Evolutionary conservation across 805 yeast species (phyloP), one percentile per base, ranked within the genome.

Genomic region (Candida tallmaniae): DNA sequence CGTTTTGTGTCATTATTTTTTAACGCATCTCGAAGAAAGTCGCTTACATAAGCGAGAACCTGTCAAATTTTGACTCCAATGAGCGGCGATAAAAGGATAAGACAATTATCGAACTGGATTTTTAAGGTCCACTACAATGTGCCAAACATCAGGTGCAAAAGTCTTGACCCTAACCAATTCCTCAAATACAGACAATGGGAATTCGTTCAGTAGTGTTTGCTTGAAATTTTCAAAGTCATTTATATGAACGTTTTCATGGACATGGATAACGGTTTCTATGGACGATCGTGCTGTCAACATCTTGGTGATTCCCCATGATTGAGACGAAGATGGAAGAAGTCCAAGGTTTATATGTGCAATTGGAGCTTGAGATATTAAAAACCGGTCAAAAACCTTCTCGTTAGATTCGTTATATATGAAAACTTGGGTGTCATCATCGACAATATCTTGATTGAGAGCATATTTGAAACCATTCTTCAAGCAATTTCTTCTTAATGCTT

Each of bases 71-170:
- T n/a, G n/a, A n/a, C n/a, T n/a, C n/a, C n/a, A n/a, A n/a, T n/a
- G n/a, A n/a, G n/a, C n/a, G n/a, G n/a, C n/a, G n/a, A n/a, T n/a
- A n/a, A n/a, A n/a, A n/a, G n/a, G n/a, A n/a, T n/a, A n/a, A n/a
- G n/a, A n/a, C n/a, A n/a, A n/a, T n/a, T n/a, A n/a, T n/a, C n/a
- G n/a, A n/a, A n/a, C n/a, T n/a, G n/a, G n/a, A n/a, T n/a, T n/a
- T n/a, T n/a, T n/a, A n/a, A 27, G 15, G 56, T 41, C 4, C 7
- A 27, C 29, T n/a, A 84, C 83, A 2, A 83, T 61, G 46, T 86
- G 96, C 80, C 84, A 80, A 2, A 87, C 78, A 31, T 82, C 90
- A 0, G 96, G 96, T 0, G 95, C 94, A 66, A 79, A 86, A 0
- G 90, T 83, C 58, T 86, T 87, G 36, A 87, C 83, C 44, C 64